phyloP scores from a whole-genome alignment of 108 stramenopile genomes.

The Skeletonema marinoi region DNA sequence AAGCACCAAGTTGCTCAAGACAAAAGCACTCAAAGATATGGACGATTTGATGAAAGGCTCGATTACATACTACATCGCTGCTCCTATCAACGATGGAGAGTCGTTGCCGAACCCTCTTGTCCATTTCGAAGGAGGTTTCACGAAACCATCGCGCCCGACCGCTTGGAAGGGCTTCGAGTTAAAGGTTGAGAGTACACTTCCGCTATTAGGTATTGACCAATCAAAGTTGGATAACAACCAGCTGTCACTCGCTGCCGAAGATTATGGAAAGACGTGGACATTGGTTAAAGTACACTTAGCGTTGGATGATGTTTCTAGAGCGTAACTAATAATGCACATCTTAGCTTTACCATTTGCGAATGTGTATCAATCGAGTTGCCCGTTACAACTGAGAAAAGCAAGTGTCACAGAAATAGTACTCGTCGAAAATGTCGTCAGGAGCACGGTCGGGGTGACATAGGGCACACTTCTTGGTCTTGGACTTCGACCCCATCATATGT shows the following conservation, averaged over 20 bases:
- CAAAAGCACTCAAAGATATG: conserved; percentile 56
- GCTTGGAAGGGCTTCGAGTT: conserved; percentile 83
- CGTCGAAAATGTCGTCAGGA: background rate
- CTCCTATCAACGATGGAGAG: conserved; percentile 32
- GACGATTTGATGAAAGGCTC: conserved; percentile 75
- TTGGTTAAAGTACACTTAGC: conserved; percentile 8
- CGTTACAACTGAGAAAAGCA: background rate
- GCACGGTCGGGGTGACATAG: background rate
- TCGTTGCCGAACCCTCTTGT: conserved; percentile 52
- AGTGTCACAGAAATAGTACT: background rate
- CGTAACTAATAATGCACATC: background rate
- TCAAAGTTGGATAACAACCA: background rate
- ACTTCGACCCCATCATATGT: too few species aligned
- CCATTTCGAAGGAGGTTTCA: conserved; percentile 49
- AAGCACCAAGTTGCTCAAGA: conserved; percentile 31
- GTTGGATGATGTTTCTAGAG: background rate
- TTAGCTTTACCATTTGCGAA: background rate
- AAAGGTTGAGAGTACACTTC: conserved; percentile 76
- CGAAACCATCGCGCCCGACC: conserved; percentile 59
- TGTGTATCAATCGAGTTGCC: background rate
- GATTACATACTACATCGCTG: conserved; percentile 63
- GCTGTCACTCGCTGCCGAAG: background rate
- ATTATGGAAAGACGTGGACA: conserved; percentile 18
- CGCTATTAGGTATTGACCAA: conserved; percentile 56
- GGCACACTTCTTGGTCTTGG: background rate